Conservation (phyloP, 179 eudicot genomes). For the Beta lomatogona region DNA sequence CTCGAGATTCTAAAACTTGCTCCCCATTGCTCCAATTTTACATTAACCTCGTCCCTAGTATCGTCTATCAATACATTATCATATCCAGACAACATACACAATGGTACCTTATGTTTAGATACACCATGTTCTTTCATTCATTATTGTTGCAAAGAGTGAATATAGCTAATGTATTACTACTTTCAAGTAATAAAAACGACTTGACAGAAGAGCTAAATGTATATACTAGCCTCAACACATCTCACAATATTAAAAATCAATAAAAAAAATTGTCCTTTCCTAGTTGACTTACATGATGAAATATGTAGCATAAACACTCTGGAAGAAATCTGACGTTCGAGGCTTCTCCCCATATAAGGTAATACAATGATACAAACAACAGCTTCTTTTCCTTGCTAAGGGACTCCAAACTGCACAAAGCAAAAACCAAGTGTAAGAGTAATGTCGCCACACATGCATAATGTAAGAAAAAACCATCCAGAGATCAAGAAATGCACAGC, state of each 20-base stretch:
- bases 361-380: constrained; percentile 72
- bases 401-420: constrained; percentile 72
- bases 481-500: background rate
- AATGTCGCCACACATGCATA: background rate
- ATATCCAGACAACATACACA: no score
- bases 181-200: background rate
- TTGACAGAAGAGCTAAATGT: background rate
- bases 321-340: constrained; percentile 92
- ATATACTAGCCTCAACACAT: background rate
- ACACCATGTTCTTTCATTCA: no score
- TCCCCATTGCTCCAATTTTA: no score
- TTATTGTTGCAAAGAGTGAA: background rate
- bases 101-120: no score
- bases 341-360: constrained; percentile 99
- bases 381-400: constrained; percentile 90
- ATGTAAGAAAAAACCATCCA: background rate
- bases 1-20: no score
- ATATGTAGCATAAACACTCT: constrained; percentile 99
- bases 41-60: no score
- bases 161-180: background rate
- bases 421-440: constrained; percentile 22
- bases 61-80: no score
- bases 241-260: background rate
- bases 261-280: background rate
- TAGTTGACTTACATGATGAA: constrained; percentile 79